Evolutionary conservation across 352 stramenopile species (phyloP).

Genomic region (Thraustochytrium sp.): DNA sequence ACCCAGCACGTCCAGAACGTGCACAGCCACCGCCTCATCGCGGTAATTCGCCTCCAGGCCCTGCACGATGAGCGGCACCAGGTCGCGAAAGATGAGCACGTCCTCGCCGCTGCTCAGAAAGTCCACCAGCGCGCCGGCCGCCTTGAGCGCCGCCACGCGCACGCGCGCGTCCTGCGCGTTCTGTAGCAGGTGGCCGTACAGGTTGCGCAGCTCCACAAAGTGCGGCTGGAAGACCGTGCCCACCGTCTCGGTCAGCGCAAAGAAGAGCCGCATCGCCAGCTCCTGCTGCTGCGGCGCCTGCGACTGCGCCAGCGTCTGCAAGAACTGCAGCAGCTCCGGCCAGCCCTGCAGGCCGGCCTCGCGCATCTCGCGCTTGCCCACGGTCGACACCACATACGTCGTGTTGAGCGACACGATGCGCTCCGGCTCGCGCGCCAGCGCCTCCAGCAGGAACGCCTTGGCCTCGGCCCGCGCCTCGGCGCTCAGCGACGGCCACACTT

Average conservation of each 20-base stretch:
- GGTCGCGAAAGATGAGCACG: constrained; percentile 22
- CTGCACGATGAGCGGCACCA: constrained; percentile 15
- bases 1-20: not conserved
- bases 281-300: constrained; percentile 8
- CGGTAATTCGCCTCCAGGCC: not conserved
- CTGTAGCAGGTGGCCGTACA: not conserved
- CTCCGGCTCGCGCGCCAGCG: not conserved
- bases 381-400: not conserved
- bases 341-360: not conserved
- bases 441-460: not conserved
- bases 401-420: constrained; percentile 34
- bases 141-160: constrained; percentile 14
- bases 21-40: constrained; percentile 10
- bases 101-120: constrained; percentile 20
- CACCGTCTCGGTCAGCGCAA: constrained; percentile 20
- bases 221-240: constrained; percentile 35
- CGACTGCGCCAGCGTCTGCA: not conserved
- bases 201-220: constrained; percentile 14
- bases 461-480: not conserved
- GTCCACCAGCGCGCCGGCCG: not conserved
- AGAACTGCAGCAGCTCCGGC: constrained; percentile 28
- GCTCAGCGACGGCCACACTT: not conserved
- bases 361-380: constrained; percentile 21
- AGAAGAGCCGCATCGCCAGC: constrained; percentile 29
- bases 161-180: not conserved